A percentile compares a stretch with the other conserved stretches of the same genome.
phyloP scores from a whole-genome alignment of 2,329 filamentous ascomycete species.

The Dactylellina drechsleri region DNA sequence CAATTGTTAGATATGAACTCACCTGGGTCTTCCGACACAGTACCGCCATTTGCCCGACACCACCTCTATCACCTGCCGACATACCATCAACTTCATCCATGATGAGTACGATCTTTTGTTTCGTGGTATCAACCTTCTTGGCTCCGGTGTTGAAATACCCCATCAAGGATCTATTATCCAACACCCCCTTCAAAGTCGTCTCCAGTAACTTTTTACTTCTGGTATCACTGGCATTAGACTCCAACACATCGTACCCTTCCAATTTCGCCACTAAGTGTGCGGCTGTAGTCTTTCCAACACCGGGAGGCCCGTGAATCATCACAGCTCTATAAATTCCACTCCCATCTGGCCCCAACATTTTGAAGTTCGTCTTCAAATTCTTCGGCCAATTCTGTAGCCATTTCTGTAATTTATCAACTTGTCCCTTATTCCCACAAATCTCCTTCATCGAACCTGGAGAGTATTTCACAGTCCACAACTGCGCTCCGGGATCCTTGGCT shows the following conservation, averaged over 20 bases:
- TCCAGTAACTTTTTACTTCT: slow-evolving; percentile 97
- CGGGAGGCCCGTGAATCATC: slow-evolving; percentile 92
- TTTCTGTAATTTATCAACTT: slow-evolving; percentile 86
- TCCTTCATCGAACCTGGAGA: slow-evolving; percentile 84
- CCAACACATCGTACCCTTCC: slow-evolving; percentile 91
- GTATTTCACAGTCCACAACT: slow-evolving; percentile 94
- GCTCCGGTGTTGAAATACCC: slow-evolving; percentile 89
- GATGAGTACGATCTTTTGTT: slow-evolving; percentile 93
- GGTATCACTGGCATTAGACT: slow-evolving; percentile 94
- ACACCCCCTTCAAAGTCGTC: slow-evolving; percentile 82
- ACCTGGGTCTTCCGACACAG: slow-evolving; percentile 85
- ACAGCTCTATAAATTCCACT: slow-evolving; percentile 85
- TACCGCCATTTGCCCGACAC: slow-evolving; percentile 91
- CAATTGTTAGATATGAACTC: slow-evolving; percentile 11
- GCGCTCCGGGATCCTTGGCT: slow-evolving; percentile 67
- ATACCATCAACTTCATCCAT: slow-evolving; percentile 99
- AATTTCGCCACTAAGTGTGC: slow-evolving; percentile 93
- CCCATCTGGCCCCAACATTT: slow-evolving; percentile 83
- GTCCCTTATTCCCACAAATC: slow-evolving; percentile 92
- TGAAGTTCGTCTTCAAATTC: slow-evolving; percentile 81
- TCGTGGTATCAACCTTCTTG: slow-evolving; percentile 79
- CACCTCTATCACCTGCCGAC: slow-evolving; percentile 95
- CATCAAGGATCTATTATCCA: slow-evolving; percentile 90
- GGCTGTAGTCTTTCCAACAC: slow-evolving; percentile 96
- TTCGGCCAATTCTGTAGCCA: slow-evolving; percentile 88